Conservation (phyloP, 148 eudicot genomes). For the Oxyria digyna region DNA sequence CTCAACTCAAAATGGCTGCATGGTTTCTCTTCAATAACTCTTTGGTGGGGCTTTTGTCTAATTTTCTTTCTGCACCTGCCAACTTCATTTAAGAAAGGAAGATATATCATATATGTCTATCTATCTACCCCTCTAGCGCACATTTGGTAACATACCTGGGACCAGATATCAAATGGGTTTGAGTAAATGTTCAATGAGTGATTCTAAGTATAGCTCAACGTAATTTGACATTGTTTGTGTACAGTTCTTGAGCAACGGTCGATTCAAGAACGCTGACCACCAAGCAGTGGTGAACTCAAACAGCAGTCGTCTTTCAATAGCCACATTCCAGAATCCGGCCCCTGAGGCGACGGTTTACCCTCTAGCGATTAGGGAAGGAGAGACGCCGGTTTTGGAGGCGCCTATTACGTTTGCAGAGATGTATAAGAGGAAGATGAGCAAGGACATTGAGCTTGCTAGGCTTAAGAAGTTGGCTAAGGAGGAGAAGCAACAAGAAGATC, state of each 20-base stretch:
- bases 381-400: conserved; percentile 57
- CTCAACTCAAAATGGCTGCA: background rate
- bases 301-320: conserved; percentile 60
- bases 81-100: background rate
- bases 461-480: conserved; percentile 51
- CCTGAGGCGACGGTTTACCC: conserved; percentile 80
- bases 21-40: background rate
- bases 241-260: conserved; percentile 86
- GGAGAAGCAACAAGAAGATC: conserved; percentile 21
- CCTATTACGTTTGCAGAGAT: conserved; percentile 71
- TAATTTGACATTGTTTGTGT: background rate
- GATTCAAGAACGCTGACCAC: conserved; percentile 96
- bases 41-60: background rate
- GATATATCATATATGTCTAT: background rate
- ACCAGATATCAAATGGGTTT: too few relatives aligned
- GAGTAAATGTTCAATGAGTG: too few relatives aligned
- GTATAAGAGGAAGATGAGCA: conserved; percentile 74
- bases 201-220: too few relatives aligned
- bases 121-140: background rate
- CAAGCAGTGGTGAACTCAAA: conserved; percentile 90
- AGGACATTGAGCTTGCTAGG: conserved; percentile 43
- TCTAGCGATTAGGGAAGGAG: conserved; percentile 61
- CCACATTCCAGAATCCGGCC: conserved; percentile 91
- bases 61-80: too few relatives aligned
- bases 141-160: too few relatives aligned